phyloP scores from a whole-genome alignment of 331 rosid genomes.

The Prunus yedoensis region DNA sequence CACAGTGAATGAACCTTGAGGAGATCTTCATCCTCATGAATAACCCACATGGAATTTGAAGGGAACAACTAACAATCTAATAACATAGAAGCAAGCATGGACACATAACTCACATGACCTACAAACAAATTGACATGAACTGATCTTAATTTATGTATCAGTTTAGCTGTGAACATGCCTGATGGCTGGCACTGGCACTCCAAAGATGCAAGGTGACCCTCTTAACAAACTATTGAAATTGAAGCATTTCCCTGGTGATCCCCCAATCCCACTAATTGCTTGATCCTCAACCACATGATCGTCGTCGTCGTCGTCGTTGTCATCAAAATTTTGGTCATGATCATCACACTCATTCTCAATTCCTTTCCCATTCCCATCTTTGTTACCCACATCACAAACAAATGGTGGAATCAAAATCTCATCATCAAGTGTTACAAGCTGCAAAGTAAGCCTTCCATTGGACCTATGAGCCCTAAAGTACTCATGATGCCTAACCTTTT shows the following conservation, averaged over 20 bases:
- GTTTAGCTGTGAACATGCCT: conserved; percentile 33
- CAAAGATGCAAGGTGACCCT: conserved; percentile 35
- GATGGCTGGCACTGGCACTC: conserved; percentile 37
- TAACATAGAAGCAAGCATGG: background rate
- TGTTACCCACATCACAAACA: background rate
- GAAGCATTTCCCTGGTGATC: conserved; percentile 7
- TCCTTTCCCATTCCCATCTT: background rate
- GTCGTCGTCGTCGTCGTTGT: background rate
- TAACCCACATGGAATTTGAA: too few species aligned
- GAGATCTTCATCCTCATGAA: too few species aligned
- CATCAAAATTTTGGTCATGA: background rate
- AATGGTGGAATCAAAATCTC: background rate
- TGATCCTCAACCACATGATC: background rate
- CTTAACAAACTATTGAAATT: conserved; percentile 24
- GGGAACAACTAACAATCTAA: too few species aligned
- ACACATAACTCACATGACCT: background rate
- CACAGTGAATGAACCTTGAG: background rate
- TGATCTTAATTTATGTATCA: background rate
- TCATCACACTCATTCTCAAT: background rate
- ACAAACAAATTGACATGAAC: background rate
- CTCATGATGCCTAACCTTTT: conserved; percentile 53
- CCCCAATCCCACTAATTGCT: background rate
- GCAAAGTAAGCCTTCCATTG: conserved; percentile 65
- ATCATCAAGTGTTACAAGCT: conserved; percentile 47
- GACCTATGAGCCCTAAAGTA: conserved; percentile 58